Percentiles rank a stretch among this genome's conserved stretches.
phyloP scores from a whole-genome alignment of 192 early-diverging fungal genomes.

The Borealophlyctis nickersoniae region DNA sequence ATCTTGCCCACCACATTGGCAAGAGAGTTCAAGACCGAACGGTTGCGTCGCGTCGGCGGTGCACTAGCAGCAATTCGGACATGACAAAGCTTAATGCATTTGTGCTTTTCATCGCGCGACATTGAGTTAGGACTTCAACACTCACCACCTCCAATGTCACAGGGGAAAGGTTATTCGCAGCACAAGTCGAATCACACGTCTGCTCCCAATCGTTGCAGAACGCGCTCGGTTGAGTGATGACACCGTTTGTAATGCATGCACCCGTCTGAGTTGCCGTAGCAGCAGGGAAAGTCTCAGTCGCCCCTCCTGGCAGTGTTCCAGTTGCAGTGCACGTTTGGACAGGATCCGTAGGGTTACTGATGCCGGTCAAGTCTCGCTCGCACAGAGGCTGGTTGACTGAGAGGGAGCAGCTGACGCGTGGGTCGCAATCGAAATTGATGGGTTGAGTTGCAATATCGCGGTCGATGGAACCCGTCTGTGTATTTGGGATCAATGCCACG shows the following conservation, averaged over 20 bases:
- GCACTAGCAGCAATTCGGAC: background rate
- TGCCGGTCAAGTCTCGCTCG: slow-evolving; percentile 5
- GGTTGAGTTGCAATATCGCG: background rate
- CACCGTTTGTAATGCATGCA: background rate
- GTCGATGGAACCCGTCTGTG: too few species aligned
- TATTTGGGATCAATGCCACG: background rate
- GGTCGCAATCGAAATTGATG: slow-evolving; percentile 22
- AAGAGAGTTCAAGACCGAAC: background rate
- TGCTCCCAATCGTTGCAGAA: background rate
- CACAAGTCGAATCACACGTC: background rate
- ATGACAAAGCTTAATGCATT: too few species aligned
- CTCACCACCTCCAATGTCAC: background rate
- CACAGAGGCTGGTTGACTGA: slow-evolving; percentile 13
- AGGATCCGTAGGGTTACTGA: background rate
- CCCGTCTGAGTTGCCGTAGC: too few species aligned
- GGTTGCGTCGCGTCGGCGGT: background rate
- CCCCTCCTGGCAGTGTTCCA: background rate
- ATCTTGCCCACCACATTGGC: background rate
- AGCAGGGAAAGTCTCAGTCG: background rate
- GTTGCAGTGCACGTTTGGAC: background rate
- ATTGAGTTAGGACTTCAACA: background rate
- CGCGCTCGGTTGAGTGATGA: background rate
- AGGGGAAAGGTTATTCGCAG: background rate
- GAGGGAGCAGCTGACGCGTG: slow-evolving; percentile 9
- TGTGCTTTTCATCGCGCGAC: background rate